These are phyloP conservation scores for Bruguiera hainesii DNA, from an alignment of 441 rosid species.

Conservation along the genomic window DNA sequence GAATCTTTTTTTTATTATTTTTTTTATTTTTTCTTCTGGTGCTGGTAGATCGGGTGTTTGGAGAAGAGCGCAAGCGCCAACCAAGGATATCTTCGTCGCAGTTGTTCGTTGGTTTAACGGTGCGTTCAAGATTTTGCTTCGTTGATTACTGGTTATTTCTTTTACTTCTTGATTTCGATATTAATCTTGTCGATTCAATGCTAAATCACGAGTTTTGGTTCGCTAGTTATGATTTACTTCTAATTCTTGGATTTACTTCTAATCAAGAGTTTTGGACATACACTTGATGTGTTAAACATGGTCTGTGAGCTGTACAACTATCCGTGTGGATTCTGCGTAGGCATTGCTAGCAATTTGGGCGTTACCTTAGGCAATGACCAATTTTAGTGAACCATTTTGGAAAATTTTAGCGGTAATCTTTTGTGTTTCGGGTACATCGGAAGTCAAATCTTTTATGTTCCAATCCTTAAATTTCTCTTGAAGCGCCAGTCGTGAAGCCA, in stretches of 20 bases:
- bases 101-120: slow-evolving; percentile 35
- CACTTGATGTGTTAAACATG: not conserved
- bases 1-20: not conserved
- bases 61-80: no score
- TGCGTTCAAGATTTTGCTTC: not conserved
- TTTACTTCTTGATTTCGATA: not conserved
- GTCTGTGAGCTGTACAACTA: no score
- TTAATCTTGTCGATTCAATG: no score
- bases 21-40: not conserved
- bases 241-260: no score
- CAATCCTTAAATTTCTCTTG: not conserved
- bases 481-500: not conserved
- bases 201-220: no score
- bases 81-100: slow-evolving; percentile 57
- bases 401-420: not conserved
- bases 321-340: no score
- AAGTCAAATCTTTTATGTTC: no score
- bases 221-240: no score
- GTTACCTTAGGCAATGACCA: not conserved
- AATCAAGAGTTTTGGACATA: no score
- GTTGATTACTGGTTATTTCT: not conserved
- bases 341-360: not conserved
- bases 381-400: not conserved
- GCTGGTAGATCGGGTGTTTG: no score
- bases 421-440: no score